Base-by-base conservation (phyloP, 495 filamentous ascomycete species). In the Podospora pseudocomata region DNA sequence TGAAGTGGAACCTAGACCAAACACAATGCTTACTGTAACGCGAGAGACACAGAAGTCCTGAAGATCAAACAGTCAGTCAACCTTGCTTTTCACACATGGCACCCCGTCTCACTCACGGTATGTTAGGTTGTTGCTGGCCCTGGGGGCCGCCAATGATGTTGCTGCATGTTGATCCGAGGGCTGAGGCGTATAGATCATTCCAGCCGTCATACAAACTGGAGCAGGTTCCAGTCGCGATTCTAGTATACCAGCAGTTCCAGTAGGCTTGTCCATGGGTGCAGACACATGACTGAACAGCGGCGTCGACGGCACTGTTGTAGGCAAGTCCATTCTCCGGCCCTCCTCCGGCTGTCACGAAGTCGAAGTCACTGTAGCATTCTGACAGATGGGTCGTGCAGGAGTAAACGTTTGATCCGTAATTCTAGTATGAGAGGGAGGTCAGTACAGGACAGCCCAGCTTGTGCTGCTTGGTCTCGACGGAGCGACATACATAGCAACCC, bases 211-310 rank as follows among this genome's bases (percentile, higher is more conserved):
- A 68, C 49, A 70, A 64, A 34, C 63, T 55, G 34, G 66, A 53
- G 20, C 74, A 74, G 2, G 65, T 66, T 3, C 63, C 66, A 0
- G 70, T 64, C 32, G 67, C 68, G 3, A 74, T 9, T 16, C 59
- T 60, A 18, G 54, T 60, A 32, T 44, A 73, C 62, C 59, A 65
- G 60, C 71, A 74, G 63, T 71, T 60, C 1, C 73, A 67, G 44
- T 72, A 74, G 34, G 63, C 28, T 30, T 69, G 64, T 55, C 72
- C 72, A 59, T 69, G 68, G 26, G 23, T 64, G 67, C 74, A 76
- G 60, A 65, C 64, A 26, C 72, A 76, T 5, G 65, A 60, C 1
- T 54, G 64, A 44, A 20, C 49, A 11, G 32, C 65, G 13, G n/a
- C 9, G 26, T 49, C 39, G 39, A 49, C 9, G 16, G 59, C 16